Conservation (phyloP, 2,329 filamentous ascomycete species). For the Rutstroemia sydowiana region DNA sequence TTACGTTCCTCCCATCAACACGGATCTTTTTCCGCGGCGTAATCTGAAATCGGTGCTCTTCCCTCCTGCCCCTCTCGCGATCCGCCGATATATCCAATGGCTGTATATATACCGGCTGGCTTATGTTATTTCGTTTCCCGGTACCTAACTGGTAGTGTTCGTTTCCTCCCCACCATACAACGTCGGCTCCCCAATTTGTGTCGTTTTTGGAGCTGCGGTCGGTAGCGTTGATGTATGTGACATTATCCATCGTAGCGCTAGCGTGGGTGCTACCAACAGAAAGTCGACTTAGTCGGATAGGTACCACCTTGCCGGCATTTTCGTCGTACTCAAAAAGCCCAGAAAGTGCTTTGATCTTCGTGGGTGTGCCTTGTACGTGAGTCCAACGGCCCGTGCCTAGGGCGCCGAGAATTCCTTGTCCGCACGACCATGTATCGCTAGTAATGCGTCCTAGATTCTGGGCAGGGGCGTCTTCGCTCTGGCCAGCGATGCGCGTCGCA, state of each 20-base stretch:
- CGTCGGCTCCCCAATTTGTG: conserved; percentile 82
- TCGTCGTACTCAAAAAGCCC: conserved; percentile 87
- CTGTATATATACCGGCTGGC: conserved; percentile 69
- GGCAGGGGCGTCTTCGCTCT: conserved; percentile 33
- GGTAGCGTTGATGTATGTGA: conserved; percentile 51
- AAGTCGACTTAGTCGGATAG: conserved; percentile 69
- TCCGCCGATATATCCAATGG: conserved; percentile 63
- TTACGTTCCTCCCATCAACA: conserved; percentile 62
- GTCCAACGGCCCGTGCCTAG: conserved; percentile 86
- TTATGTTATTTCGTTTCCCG: conserved; percentile 76
- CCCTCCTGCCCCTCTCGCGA: conserved; percentile 52
- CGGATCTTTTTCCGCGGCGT: conserved; percentile 67
- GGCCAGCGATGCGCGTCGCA: conserved; percentile 50
- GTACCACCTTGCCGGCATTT: conserved; percentile 53
- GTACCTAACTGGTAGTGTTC: conserved; percentile 91
- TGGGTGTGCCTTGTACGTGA: conserved; percentile 70
- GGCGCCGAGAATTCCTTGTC: conserved; percentile 74
- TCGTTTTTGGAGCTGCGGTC: conserved; percentile 50
- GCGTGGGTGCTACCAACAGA: conserved; percentile 75
- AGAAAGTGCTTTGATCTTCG: conserved; percentile 76
- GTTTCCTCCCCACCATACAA: conserved; percentile 91
- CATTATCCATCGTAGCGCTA: conserved; percentile 76
- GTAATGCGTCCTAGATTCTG: conserved; percentile 47
- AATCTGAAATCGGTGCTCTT: conserved; percentile 71
- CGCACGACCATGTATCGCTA: conserved; percentile 79